Conservation (phyloP, 257 asterid genomes). For the Coffea eugenioides region DNA sequence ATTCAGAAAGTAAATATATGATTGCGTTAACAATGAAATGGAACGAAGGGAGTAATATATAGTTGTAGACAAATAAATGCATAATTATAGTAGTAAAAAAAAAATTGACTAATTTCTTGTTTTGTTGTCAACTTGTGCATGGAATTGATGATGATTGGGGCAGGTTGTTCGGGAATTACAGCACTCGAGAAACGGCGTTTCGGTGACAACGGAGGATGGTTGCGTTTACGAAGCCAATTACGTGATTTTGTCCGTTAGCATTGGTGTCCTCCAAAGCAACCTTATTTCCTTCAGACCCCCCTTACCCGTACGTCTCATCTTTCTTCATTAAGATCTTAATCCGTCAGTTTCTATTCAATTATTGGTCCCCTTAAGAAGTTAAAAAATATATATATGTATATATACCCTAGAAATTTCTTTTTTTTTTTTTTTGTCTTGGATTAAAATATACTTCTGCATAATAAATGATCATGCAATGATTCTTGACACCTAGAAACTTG, state of each 20-base stretch:
- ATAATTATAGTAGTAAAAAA: neutral
- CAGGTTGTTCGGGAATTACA: slow-evolving; percentile 89
- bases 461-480: neutral
- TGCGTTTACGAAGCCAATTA: slow-evolving; percentile 80
- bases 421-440: neutral
- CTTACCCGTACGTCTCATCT: slow-evolving; percentile 56
- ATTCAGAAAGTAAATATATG: too few relatives aligned
- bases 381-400: too few relatives aligned
- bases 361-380: neutral
- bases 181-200: slow-evolving; percentile 82
- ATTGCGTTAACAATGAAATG: too few relatives aligned
- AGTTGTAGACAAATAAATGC: too few relatives aligned
- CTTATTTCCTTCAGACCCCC: slow-evolving; percentile 76
- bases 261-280: slow-evolving; percentile 86
- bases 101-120: neutral
- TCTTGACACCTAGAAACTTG: neutral
- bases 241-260: slow-evolving; percentile 79
- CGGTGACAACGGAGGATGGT: slow-evolving; percentile 81
- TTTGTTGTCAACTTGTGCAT: neutral
- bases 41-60: too few relatives aligned
- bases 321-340: neutral
- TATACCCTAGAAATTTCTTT: neutral
- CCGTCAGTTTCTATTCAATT: neutral
- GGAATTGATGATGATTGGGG: slow-evolving; percentile 26
- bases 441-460: neutral